A percentile compares a stretch with the other conserved stretches of the same genome.
phyloP scores from a whole-genome alignment of 306 rosid species.

The Senna tora region DNA sequence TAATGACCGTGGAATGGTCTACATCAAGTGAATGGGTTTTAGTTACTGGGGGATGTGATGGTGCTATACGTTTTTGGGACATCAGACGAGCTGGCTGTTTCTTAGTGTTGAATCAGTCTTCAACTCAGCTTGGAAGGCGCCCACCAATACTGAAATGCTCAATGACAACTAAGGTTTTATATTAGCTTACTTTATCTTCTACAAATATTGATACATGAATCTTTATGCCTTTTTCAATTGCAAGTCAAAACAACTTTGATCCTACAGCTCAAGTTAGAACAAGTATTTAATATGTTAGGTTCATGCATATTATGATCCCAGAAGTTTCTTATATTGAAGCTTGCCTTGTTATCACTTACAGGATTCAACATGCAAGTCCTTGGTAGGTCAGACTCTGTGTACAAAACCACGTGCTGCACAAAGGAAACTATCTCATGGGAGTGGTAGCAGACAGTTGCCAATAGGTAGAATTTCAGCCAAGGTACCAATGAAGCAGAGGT shows the following conservation, averaged over 20 bases:
- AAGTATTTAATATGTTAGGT: constrained; percentile 12
- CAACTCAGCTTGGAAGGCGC: constrained; percentile 89
- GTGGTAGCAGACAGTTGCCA: constrained; percentile 56
- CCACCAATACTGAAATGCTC: constrained; percentile 66
- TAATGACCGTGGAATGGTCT: constrained; percentile 93
- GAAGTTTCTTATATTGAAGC: constrained; percentile 12
- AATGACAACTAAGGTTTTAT: constrained; percentile 58
- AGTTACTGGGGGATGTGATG: constrained; percentile 95
- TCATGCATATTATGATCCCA: constrained; percentile 25
- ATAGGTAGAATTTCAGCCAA: constrained; percentile 60
- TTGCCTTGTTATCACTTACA: constrained; percentile 35
- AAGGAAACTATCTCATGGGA: constrained; percentile 66
- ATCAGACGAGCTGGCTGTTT: constrained; percentile 92
- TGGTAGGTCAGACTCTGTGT: constrained; percentile 40
- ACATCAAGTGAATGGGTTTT: constrained; percentile 89
- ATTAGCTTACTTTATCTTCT: constrained; percentile 31
- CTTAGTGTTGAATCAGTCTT: constrained; percentile 82
- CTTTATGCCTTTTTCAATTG: constrained; percentile 1
- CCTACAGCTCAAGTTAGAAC: constrained; percentile 33
- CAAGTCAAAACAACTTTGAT: constrained; percentile 7
- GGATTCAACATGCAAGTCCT: constrained; percentile 59
- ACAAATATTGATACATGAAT: constrained; percentile 1
- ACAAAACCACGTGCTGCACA: constrained; percentile 59
- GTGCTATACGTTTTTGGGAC: constrained; percentile 98
- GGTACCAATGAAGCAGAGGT: constrained; percentile 72